Evolutionary conservation across 208 protist genomes (phyloP).

Genomic region (Leishmania turanica): DNA sequence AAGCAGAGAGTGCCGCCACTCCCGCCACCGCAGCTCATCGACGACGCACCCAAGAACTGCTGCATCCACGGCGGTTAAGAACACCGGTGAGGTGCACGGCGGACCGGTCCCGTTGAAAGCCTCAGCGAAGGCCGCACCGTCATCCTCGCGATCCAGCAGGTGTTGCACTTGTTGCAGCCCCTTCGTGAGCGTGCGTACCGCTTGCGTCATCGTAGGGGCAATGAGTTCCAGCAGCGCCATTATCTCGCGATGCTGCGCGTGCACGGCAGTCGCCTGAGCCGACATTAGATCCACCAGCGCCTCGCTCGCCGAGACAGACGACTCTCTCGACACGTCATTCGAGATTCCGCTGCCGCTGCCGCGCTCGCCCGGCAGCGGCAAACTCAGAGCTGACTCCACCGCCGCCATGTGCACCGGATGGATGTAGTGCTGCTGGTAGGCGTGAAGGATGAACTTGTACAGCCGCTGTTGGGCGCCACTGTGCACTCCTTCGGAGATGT

Average conservation of each 20-base stretch:
- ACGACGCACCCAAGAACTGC: conserved; percentile 29
- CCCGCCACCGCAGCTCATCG: conserved; percentile 32
- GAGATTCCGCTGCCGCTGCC: background rate
- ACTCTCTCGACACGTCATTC: background rate
- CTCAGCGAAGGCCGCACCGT: too few relatives aligned
- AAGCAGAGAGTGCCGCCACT: conserved; percentile 9
- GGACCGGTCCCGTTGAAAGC: background rate
- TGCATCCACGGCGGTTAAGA: conserved; percentile 22
- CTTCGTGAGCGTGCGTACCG: conserved; percentile 4
- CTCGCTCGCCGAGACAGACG: background rate
- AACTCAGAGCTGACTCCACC: conserved; percentile 26
- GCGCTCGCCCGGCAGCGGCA: background rate
- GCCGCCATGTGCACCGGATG: conserved; percentile 54
- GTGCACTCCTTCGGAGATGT: conserved; percentile 4
- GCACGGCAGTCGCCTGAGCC: background rate
- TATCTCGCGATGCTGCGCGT: conserved; percentile 28
- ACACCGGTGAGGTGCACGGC: conserved; percentile 2
- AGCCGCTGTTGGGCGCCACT: conserved; percentile 36
- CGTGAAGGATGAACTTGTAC: conserved; percentile 37
- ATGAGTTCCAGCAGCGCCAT: conserved; percentile 23
- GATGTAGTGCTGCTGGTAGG: conserved; percentile 42
- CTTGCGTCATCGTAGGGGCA: conserved; percentile 11
- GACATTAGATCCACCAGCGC: background rate
- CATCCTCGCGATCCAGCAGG: conserved; percentile 20
- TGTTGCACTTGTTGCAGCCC: conserved; percentile 12